Base-by-base conservation (phyloP, 1,284 basidiomycete genomes). In the Cutaneotrichosporon cyanovorans region DNA sequence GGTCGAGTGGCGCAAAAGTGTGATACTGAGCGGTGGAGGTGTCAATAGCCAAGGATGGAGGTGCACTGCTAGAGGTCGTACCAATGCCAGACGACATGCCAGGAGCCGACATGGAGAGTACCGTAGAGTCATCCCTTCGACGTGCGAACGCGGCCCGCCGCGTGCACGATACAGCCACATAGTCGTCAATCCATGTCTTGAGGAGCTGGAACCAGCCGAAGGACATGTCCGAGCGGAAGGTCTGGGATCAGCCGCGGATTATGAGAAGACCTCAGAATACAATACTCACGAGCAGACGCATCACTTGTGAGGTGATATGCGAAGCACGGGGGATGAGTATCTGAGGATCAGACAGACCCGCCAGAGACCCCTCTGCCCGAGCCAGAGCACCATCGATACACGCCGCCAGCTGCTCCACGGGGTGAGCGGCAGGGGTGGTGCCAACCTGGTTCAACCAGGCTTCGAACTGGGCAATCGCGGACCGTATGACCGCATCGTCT, bases 101-200 rank as follows among this genome's bases (percentile, higher is more conserved):
- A 36, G 21, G 36, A 21, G 20, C 23, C 16, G 33, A 18, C 22
- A 16, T n/a, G 34, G 7, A 15, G 25, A 20, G 32, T 20, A 32
- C 9, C 36, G 15, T 3, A 33, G 23, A 16, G 18, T 9, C 22
- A 9, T 20, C 31, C 32, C 23, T 40, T 7, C 15, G 19, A 22
- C 37, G 45, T 14, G 55, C 58, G 14, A 64, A 54, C 7, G 56
- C 58, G 14, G 54, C 54, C 31, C 59, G 59, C 22, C 66, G 63
- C 12, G 59, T 41, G 11, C 58, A 54, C 15, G 51, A 40, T 34
- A 70, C 52, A 16, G 58, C 48, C 28, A 66, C 54, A 40, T 60
- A 68, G 45, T 70, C 68, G 49, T 68, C 68, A 34, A 65, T 55
- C 60, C 61, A 68, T 3, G 64, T 65, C 46, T 70, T 70, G 53